A percentile compares a stretch with the other conserved stretches of the same genome.
Conservation (phyloP, 345 rosid species). For the Populus euphratica region DNA sequence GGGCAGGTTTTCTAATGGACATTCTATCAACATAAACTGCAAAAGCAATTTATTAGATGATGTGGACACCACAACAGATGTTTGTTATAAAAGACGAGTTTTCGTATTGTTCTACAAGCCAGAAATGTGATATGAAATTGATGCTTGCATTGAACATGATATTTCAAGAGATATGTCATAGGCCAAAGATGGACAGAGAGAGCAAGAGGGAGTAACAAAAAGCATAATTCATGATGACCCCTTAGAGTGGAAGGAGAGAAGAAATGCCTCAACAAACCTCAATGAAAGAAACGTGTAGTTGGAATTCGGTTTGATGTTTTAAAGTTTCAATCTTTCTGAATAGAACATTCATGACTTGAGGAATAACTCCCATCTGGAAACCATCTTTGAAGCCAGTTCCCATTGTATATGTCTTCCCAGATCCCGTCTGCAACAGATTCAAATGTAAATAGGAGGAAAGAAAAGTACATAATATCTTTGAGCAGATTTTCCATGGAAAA, state of each 20-base stretch:
- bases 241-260: not conserved
- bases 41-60: not conserved
- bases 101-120: not conserved
- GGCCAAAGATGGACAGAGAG: not conserved
- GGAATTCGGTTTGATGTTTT: constrained; percentile 79
- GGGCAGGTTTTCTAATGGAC: not conserved
- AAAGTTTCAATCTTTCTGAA: constrained; percentile 75
- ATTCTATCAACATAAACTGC: not conserved
- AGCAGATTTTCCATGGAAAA: constrained; percentile 8
- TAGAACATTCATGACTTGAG: constrained; percentile 83
- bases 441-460: constrained; percentile 16
- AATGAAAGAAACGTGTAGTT: constrained; percentile 85
- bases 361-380: constrained; percentile 69
- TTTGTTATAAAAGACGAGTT: too few relatives aligned
- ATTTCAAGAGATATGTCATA: not conserved
- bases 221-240: not conserved
- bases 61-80: not conserved
- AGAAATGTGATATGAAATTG: not conserved
- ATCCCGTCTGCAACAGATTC: constrained; percentile 71
- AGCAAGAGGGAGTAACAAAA: not conserved
- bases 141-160: not conserved
- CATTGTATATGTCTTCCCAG: constrained; percentile 99
- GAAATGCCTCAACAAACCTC: constrained; percentile 55
- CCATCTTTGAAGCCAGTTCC: constrained; percentile 91
- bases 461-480: not conserved